Conservation (phyloP, 345 rosid species). For the Aquilaria yunnanensis region DNA sequence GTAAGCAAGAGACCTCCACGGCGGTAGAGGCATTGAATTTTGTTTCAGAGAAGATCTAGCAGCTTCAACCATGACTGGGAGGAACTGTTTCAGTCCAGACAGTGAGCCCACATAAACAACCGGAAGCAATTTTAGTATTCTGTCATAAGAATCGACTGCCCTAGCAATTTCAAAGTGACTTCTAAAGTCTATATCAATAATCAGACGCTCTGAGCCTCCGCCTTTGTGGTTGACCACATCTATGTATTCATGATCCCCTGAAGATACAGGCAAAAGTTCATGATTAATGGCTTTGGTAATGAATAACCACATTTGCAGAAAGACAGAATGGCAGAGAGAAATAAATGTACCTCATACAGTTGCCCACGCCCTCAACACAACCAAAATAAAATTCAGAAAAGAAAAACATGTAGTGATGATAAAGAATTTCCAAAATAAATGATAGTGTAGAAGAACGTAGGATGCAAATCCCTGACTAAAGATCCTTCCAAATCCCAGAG, state of each 20-base stretch:
- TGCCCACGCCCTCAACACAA: too few relatives aligned
- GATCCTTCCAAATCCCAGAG: too few relatives aligned
- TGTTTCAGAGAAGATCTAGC: conserved; percentile 77
- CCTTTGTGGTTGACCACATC: conserved; percentile 49
- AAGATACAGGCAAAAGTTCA: conserved; percentile 2
- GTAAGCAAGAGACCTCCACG: conserved; percentile 89
- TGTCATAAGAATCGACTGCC: conserved; percentile 79
- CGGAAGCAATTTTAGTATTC: conserved; percentile 68
- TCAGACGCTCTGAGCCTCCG: conserved; percentile 61
- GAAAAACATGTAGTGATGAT: too few relatives aligned
- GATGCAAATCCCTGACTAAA: too few relatives aligned
- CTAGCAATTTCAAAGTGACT: conserved; percentile 95
- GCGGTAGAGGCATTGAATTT: conserved; percentile 94
- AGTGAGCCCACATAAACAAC: conserved; percentile 72
- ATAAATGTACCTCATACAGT: not conserved
- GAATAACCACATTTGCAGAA: not conserved
- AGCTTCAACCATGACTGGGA: conserved; percentile 87
- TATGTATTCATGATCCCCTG: conserved; percentile 89
- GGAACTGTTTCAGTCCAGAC: conserved; percentile 57
- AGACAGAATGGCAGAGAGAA: not conserved
- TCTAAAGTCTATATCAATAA: conserved; percentile 78
- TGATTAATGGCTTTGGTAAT: not conserved
- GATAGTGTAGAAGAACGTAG: too few relatives aligned
- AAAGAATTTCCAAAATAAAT: too few relatives aligned
- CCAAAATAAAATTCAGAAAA: too few relatives aligned